Base-by-base conservation (phyloP, 805 yeast species). In the Zygosaccharomyces kombuchaensis region DNA sequence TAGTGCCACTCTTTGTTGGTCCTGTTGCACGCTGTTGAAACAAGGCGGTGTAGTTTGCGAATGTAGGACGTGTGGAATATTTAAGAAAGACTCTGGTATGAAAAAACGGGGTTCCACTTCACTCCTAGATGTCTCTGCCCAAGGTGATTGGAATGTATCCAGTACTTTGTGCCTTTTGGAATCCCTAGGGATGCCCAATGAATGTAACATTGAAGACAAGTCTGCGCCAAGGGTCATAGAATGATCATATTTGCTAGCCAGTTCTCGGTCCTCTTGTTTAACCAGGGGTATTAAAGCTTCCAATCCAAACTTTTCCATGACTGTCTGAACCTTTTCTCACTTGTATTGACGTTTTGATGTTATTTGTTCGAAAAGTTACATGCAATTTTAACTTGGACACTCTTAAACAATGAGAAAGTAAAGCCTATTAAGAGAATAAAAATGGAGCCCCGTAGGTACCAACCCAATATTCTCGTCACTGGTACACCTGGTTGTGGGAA, bases 71-170 rank as follows among this genome's bases (percentile, higher is more conserved):
- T 60, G 56, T 36, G 66, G 57, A 12, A 66, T 66, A 38, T 64
- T 61, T 27, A 52, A 73, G 67, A 72, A 82, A 2, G 74, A 76
- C 13, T 70, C 66, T 2, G 96, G 96, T 35, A 81, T 70, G 37
- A 67, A 71, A 64, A 80, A 90, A 46, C 76, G 74, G 3, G 99
- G 99, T 56, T 88, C 95, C 13, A 91, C 96, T 53, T 86, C 90
- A 44, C 90, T 82, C 57, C 95, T 75, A 7, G 93, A 80, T 1
- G 96, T 86, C 60, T 93, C 98, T 32, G 85, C 75, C 98, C 99
- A 91, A 9, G 99, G 99, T 2, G 96, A 85, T 19, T 95, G 83
- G 59, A 91, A 80, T 6, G 82, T 79, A 52, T 76, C 67, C 39
- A 66, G 41, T 6, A 63, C 64, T 37, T 60, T 46, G 32, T 55